Evolutionary conservation across 345 rosid species (phyloP).

Genomic region (Citrus trifoliata): DNA sequence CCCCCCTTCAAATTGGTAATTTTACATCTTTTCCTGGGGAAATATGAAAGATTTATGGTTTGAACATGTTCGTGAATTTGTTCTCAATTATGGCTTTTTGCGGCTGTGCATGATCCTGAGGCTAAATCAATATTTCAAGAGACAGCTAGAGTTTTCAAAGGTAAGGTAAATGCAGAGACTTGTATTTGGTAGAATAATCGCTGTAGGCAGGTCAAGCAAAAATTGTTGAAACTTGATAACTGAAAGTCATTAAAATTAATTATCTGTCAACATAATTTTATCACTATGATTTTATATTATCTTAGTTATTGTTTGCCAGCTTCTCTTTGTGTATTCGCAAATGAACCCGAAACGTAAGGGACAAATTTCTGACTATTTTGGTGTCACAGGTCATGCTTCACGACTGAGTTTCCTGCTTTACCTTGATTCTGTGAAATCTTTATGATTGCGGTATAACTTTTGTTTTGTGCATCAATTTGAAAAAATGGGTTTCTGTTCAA

Average conservation of each 20-base stretch:
- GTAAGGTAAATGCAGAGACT: slow-evolving; percentile 1
- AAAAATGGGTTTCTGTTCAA: neutral
- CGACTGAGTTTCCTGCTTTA: neutral
- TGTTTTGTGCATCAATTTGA: neutral
- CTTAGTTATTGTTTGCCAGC: neutral
- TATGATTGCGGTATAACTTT: neutral
- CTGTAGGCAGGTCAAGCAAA: too few relatives aligned
- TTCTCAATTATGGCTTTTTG: slow-evolving; percentile 8
- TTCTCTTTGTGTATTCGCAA: neutral
- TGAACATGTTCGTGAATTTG: neutral
- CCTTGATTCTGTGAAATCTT: neutral
- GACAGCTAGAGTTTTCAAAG: slow-evolving; percentile 7
- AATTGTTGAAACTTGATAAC: neutral
- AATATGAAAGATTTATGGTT: too few relatives aligned
- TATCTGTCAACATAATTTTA: neutral
- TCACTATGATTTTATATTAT: too few relatives aligned
- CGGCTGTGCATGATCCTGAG: neutral
- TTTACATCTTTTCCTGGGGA: neutral
- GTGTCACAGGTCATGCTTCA: neutral
- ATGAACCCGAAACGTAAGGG: neutral
- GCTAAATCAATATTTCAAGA: neutral
- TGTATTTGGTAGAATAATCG: too few relatives aligned
- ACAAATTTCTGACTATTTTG: neutral
- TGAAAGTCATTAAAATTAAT: neutral
- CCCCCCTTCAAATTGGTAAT: neutral